Base-by-base conservation (phyloP, 2,329 filamentous ascomycete species). In the Davidsoniella neocaledoniae region DNA sequence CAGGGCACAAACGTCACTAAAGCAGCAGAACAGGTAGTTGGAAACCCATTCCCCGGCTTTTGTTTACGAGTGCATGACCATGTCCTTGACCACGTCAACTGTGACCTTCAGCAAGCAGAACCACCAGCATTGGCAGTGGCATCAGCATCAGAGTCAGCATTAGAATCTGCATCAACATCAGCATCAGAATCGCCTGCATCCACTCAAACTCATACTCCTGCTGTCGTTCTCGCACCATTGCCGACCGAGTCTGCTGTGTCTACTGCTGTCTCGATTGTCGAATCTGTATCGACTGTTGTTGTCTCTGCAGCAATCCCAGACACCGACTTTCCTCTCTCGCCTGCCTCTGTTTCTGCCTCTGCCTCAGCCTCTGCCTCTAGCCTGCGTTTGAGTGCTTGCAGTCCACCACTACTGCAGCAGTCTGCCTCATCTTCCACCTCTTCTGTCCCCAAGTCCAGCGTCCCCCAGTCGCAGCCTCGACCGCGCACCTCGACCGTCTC, bases 41-140 rank as follows among this genome's bases (percentile, higher is more conserved):
- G 41, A 25, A 25, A 65, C 57, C 59, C 60, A 58, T 65, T 65
- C 62, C 62, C 64, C 57, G 61, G 63, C 59, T 63, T 65, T 64
- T 68, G 66, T 69, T 68, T 68, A 68, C 64, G 63, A 53, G 49
- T 36, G 37, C 51, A 52, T n/a, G 29, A 17, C 21, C 37, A 33
- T 42, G 48, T 45, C 43, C 53, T 19, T 26, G 37, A 47, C 33
- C 37, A 25, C 47, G 49, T 23, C 33, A 45, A 12, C 46, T 29
- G 21, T 48, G 43, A 25, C 46, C 50, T 41, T 51, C 52, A 10
- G 52, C 44, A 21, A 53, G 16, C 47, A 48, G 36, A 41, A 43
- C 19, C 46, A 48, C 25, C 38, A 21, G 37, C 41, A 21, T 36
- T 46, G 42, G 23, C 46, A 33, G 8, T 9, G 12, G 29, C 29